These are phyloP conservation scores for Podospora pseudopauciseta DNA, from an alignment of 495 filamentous ascomycete species.

Conservation along the genomic window DNA sequence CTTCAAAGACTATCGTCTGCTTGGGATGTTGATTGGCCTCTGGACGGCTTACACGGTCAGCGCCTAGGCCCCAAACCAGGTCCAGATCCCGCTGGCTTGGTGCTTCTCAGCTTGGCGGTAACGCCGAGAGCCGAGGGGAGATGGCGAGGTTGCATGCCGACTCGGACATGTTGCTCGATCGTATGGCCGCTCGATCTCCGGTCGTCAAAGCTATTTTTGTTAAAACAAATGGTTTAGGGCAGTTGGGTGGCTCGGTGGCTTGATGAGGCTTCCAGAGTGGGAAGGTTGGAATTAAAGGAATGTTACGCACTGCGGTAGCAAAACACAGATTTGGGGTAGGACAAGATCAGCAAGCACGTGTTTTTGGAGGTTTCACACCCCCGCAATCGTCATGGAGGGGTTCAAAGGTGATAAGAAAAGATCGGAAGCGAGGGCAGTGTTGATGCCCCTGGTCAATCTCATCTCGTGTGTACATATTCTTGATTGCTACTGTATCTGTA, in stretches of 20 bases:
- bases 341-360: not conserved
- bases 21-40: not conserved
- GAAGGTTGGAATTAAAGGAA: not conserved
- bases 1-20: not conserved
- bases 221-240: not conserved
- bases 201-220: not conserved
- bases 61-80: not conserved
- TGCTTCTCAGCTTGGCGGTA: not conserved
- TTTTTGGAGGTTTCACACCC: not conserved
- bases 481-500: not conserved
- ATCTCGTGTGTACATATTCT: not conserved
- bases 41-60: not conserved
- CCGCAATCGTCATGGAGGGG: not conserved
- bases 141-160: slow-evolving; percentile 1
- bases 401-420: not conserved
- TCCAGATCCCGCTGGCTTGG: not conserved
- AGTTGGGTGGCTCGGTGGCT: not conserved
- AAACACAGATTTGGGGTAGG: no score
- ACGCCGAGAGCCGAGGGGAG: slow-evolving; percentile 7
- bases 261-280: not conserved
- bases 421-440: not conserved
- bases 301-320: not conserved
- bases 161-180: not conserved
- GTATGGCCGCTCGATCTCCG: slow-evolving; percentile 4
- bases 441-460: not conserved